Evolutionary conservation across 305 asterid genomes (phyloP).

Genomic region (Salvia sclarea): DNA sequence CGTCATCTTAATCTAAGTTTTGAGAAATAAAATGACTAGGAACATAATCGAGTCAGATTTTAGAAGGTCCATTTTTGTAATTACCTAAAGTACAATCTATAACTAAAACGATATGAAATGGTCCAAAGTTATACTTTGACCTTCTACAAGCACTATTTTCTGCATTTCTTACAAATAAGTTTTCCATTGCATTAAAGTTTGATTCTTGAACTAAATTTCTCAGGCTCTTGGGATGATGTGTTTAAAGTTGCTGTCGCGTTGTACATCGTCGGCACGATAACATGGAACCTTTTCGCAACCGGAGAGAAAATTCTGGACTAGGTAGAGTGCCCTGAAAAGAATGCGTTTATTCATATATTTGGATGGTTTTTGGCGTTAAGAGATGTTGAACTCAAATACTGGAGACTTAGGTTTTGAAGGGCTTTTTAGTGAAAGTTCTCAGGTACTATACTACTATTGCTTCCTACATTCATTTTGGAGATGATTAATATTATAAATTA

Average conservation of each 20-base stretch:
- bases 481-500: neutral
- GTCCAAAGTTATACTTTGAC: neutral
- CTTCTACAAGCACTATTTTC: neutral
- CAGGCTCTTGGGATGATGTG: conserved; percentile 98
- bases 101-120: too few species aligned
- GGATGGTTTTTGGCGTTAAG: neutral
- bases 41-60: too few species aligned
- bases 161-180: neutral
- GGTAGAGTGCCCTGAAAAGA: neutral
- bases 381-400: neutral
- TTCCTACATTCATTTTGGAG: neutral
- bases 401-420: neutral
- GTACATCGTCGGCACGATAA: conserved; percentile 84
- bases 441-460: neutral
- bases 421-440: neutral
- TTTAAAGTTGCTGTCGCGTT: conserved; percentile 79
- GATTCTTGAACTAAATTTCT: conserved; percentile 24
- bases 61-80: too few species aligned
- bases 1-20: too few species aligned
- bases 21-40: too few species aligned
- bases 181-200: neutral
- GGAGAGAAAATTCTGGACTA: conserved; percentile 85
- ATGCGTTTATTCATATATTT: neutral
- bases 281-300: conserved; percentile 83
- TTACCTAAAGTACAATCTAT: neutral